phyloP scores from a whole-genome alignment of 805 yeast genomes.

The Kregervanrija fluxuum region DNA sequence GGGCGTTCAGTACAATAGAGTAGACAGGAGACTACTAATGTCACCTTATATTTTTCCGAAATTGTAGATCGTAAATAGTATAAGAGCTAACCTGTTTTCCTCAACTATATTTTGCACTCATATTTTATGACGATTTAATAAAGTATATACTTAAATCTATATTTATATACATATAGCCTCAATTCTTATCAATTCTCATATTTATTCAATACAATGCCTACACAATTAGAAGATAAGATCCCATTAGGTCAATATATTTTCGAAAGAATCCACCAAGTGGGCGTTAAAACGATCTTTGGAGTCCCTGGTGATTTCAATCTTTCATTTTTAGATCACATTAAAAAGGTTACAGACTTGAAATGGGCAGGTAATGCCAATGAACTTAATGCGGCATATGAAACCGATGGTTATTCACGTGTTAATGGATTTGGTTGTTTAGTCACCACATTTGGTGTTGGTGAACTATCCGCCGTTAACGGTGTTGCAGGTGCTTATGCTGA shows the following conservation, averaged over 20 bases:
- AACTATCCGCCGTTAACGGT: slow-evolving; percentile 75
- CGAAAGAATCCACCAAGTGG: slow-evolving; percentile 69
- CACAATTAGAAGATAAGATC: slow-evolving; percentile 25
- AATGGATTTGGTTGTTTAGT: slow-evolving; percentile 68
- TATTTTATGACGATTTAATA: background rate
- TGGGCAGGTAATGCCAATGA: slow-evolving; percentile 93
- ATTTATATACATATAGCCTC: background rate
- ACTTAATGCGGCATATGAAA: slow-evolving; percentile 82
- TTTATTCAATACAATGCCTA: background rate
- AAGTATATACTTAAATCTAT: background rate
- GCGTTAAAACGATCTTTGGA: slow-evolving; percentile 67
- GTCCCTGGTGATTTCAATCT: slow-evolving; percentile 80
- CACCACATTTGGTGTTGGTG: slow-evolving; percentile 92
- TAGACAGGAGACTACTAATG: no score
- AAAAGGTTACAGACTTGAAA: slow-evolving; percentile 66
- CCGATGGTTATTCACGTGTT: slow-evolving; percentile 82
- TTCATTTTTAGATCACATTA: slow-evolving; percentile 61
- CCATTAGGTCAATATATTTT: slow-evolving; percentile 72
- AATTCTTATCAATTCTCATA: background rate
- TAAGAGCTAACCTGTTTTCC: no score
- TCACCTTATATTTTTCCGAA: no score
- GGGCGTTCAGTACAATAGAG: no score
- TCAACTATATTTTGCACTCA: no score
- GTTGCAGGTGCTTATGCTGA: slow-evolving; percentile 87
- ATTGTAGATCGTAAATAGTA: no score